phyloP scores from a whole-genome alignment of 1,284 basidiomycete genomes.

The Leccinum pachyderme region DNA sequence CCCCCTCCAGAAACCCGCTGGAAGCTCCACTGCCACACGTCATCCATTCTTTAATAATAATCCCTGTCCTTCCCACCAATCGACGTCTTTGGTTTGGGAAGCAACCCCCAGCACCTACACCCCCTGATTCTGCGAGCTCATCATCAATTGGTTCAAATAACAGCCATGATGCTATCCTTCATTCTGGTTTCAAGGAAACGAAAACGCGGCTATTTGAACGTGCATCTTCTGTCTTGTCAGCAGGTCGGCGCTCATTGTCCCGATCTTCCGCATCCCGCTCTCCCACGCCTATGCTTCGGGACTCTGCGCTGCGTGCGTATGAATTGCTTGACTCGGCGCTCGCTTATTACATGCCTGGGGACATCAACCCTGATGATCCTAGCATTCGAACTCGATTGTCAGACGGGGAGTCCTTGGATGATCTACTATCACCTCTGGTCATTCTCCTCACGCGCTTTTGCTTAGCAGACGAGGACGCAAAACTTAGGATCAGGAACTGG shows the following conservation, averaged over 20 bases:
- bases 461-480: constrained; percentile 55
- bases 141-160: constrained; percentile 19
- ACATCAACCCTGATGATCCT: constrained; percentile 59
- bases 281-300: constrained; percentile 33
- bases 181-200: constrained; percentile 31
- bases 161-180: constrained; percentile 5
- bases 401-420: constrained; percentile 64
- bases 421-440: constrained; percentile 71
- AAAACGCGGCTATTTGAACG: constrained; percentile 58
- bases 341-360: constrained; percentile 63
- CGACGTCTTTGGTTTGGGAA: constrained; percentile 49
- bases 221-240: constrained; percentile 52
- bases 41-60: constrained; percentile 70
- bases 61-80: constrained; percentile 59
- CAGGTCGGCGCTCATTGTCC: constrained; percentile 52
- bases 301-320: constrained; percentile 61
- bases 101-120: constrained; percentile 5
- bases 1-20: constrained; percentile 59
- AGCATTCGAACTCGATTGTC: constrained; percentile 51
- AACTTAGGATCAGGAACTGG: constrained; percentile 56
- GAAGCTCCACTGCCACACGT: constrained; percentile 68
- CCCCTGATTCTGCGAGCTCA: constrained; percentile 22
- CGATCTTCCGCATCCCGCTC: constrained; percentile 50
- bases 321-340: constrained; percentile 65
- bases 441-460: constrained; percentile 72